Conservation (phyloP, 768 basidiomycete species). For the Boletus vinaceobasis region DNA sequence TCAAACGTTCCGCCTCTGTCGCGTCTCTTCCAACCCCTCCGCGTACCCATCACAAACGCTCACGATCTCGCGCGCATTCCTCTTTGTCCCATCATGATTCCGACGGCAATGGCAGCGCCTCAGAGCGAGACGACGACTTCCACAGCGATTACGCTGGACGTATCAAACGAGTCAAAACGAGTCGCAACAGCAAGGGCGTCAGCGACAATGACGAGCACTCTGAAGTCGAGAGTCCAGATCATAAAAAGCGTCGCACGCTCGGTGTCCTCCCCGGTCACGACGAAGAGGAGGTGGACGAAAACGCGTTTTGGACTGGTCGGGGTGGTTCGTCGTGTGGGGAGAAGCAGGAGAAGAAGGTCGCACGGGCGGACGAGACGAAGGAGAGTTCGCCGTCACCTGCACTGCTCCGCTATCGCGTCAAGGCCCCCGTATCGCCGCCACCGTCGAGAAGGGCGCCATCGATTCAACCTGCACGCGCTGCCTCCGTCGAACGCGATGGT, state of each 20-base stretch:
- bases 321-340: constrained; percentile 12
- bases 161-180: constrained; percentile 15
- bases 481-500: constrained; percentile 21
- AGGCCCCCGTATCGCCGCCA: constrained; percentile 60
- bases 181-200: constrained; percentile 12
- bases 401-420: constrained; percentile 31
- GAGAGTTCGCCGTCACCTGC: constrained; percentile 35
- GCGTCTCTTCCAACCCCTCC: constrained; percentile 69
- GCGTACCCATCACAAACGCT: constrained; percentile 49
- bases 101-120: constrained; percentile 35
- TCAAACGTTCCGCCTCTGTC: constrained; percentile 63
- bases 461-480: constrained; percentile 25
- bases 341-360: constrained; percentile 4
- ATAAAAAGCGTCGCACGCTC: constrained; percentile 41
- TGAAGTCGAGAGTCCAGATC: constrained; percentile 16
- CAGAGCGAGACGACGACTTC: constrained; percentile 27
- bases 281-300: constrained; percentile 54
- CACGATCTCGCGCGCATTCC: constrained; percentile 40
- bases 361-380: constrained; percentile 8
- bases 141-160: constrained; percentile 9
- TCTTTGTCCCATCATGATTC: constrained; percentile 46
- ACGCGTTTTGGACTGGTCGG: constrained; percentile 28
- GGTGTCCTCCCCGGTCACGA: constrained; percentile 37
- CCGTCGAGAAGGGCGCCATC: constrained; percentile 53
- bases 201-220: constrained; percentile 19